A percentile compares a stretch with the other conserved stretches of the same genome.
phyloP scores from a whole-genome alignment of 495 filamentous ascomycete genomes.

The Hyaloscypha variabilis region DNA sequence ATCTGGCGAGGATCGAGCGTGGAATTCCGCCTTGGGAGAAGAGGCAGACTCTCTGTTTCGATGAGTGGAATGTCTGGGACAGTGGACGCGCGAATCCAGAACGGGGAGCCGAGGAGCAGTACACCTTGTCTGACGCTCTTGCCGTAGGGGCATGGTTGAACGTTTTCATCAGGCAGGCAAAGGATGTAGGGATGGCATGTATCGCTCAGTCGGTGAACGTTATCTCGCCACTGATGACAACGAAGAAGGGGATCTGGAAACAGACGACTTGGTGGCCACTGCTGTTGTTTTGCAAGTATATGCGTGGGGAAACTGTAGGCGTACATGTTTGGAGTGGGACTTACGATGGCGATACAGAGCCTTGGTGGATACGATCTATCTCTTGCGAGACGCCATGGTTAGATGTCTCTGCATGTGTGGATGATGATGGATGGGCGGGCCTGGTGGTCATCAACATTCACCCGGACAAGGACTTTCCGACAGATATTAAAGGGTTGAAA shows the following conservation, averaged over 20 bases:
- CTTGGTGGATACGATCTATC: no score
- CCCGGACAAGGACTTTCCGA: no score
- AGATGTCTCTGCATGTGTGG: no score
- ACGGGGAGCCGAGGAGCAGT: constrained; percentile 56
- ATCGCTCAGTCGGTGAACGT: constrained; percentile 69
- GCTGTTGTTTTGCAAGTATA: no score
- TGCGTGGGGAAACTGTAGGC: no score
- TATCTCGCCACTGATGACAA: constrained; percentile 51
- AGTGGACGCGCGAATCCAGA: constrained; percentile 60
- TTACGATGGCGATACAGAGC: no score
- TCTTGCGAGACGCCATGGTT: no score
- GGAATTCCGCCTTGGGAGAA: constrained; percentile 37
- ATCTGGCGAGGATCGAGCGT: constrained; percentile 62
- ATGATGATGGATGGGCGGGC: no score
- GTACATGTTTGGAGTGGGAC: no score
- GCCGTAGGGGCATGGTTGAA: constrained; percentile 64
- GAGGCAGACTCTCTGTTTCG: constrained; percentile 59
- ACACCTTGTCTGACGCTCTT: constrained; percentile 63
- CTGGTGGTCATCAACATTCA: no score
- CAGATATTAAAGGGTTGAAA: no score
- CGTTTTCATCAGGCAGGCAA: constrained; percentile 65
- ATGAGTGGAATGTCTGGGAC: constrained; percentile 74
- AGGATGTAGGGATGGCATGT: constrained; percentile 64
- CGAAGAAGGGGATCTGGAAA: background rate
- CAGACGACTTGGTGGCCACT: constrained; percentile 40